Evolutionary conservation across 2,329 filamentous ascomycete species (phyloP).

Genomic region (Colletotrichum truncatum): DNA sequence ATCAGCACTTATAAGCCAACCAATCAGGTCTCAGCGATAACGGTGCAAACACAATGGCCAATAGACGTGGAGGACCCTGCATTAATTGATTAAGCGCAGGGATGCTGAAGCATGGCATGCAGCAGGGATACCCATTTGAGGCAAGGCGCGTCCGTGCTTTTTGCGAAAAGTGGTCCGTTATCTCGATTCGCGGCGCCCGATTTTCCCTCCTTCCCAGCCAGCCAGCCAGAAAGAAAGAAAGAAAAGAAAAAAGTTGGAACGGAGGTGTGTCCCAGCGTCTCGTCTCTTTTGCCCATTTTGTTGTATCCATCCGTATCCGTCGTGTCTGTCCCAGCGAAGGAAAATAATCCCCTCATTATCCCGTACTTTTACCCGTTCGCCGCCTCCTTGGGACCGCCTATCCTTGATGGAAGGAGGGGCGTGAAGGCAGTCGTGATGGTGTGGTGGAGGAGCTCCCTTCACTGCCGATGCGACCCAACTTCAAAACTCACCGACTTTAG

Average conservation of each 20-base stretch:
- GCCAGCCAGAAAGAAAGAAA: constrained; percentile 3
- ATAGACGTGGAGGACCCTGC: constrained; percentile 20
- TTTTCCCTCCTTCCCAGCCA: neutral
- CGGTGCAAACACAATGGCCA: neutral
- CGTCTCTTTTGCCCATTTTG: neutral
- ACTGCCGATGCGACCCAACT: constrained; percentile 21
- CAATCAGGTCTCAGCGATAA: constrained; percentile 18
- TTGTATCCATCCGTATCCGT: neutral
- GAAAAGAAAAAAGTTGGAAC: neutral
- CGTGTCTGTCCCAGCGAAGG: neutral
- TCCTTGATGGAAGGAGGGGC: neutral
- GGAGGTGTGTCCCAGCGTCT: neutral
- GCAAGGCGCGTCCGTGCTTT: constrained; percentile 21
- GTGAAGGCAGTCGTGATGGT: too few relatives aligned
- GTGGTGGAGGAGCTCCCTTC: neutral
- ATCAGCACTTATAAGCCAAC: neutral
- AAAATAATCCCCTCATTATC: neutral
- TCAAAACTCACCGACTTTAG: constrained; percentile 28
- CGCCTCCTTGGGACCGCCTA: neutral
- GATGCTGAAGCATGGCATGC: constrained; percentile 20
- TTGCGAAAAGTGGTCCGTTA: constrained; percentile 13
- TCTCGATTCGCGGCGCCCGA: constrained; percentile 20
- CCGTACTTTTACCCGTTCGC: neutral
- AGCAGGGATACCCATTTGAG: constrained; percentile 3
- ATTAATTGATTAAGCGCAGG: constrained; percentile 21